phyloP scores from a whole-genome alignment of 257 asterid genomes.

The Fraxinus excelsior region DNA sequence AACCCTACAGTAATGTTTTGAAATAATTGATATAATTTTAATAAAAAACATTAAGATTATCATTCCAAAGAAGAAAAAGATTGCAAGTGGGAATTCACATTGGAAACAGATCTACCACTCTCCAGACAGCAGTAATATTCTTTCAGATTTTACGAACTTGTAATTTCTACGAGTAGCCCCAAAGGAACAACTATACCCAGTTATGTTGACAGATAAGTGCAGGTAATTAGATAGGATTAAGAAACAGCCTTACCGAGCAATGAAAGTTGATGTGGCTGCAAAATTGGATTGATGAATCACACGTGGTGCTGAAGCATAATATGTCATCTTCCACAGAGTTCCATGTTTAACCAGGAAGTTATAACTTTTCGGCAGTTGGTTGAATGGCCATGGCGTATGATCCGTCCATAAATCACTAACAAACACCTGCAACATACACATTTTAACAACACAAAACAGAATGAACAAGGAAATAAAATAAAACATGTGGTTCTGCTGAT shows the following conservation, averaged over 20 bases:
- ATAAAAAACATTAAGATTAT: background rate
- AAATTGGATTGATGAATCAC: slow-evolving; percentile 87
- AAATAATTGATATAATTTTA: background rate
- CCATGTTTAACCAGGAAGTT: slow-evolving; percentile 97
- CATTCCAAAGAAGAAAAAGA: background rate
- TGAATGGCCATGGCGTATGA: slow-evolving; percentile 99
- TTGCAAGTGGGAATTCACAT: background rate
- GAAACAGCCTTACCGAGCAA: slow-evolving; percentile 73
- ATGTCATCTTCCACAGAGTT: slow-evolving; percentile 85
- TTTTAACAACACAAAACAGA: slow-evolving; percentile 17
- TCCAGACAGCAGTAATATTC: background rate
- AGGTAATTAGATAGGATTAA: slow-evolving; percentile 1
- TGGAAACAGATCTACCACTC: background rate
- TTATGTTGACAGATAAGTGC: background rate
- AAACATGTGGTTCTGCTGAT: background rate
- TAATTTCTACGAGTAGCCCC: background rate
- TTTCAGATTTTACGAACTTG: background rate
- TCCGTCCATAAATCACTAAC: slow-evolving; percentile 96
- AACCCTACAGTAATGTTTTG: background rate
- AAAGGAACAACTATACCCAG: background rate
- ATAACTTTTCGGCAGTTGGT: slow-evolving; percentile 93
- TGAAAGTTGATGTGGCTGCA: slow-evolving; percentile 94
- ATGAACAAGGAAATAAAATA: slow-evolving; percentile 15
- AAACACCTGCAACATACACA: slow-evolving; percentile 59
- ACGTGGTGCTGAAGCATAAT: slow-evolving; percentile 91